A percentile compares a stretch with the other conserved stretches of the same genome.
These are phyloP conservation scores for Aspergillus wentii DNA, from an alignment of 495 filamentous ascomycete species.

Conservation along the genomic window DNA sequence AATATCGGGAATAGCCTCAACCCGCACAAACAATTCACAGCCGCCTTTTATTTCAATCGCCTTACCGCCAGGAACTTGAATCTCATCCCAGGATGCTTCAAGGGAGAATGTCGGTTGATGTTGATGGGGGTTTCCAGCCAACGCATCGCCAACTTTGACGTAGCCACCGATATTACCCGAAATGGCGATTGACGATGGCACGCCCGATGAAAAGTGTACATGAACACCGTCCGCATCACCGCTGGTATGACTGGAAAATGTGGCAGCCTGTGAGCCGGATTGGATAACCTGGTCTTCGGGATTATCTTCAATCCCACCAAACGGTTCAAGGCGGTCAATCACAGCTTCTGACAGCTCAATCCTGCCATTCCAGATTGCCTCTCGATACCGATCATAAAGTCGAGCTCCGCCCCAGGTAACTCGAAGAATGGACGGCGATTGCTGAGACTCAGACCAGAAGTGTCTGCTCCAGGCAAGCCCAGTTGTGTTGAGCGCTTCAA, in stretches of 20 bases:
- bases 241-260: slow-evolving; percentile 22
- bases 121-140: slow-evolving; percentile 19
- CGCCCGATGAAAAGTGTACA: slow-evolving; percentile 19
- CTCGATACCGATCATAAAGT: slow-evolving; percentile 18
- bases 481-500: slow-evolving; percentile 18
- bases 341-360: slow-evolving; percentile 5
- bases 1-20: slow-evolving; percentile 15
- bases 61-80: slow-evolving; percentile 9
- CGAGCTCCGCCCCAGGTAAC: slow-evolving; percentile 18
- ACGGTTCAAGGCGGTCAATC: slow-evolving; percentile 1
- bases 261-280: neutral
- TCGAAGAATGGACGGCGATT: slow-evolving; percentile 6
- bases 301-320: slow-evolving; percentile 14
- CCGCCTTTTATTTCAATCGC: slow-evolving; percentile 14
- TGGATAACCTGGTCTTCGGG: slow-evolving; percentile 13
- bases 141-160: slow-evolving; percentile 22
- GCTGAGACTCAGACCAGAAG: slow-evolving; percentile 13
- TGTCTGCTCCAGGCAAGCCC: slow-evolving; percentile 10
- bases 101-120: slow-evolving; percentile 17
- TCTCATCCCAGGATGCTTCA: slow-evolving; percentile 14
- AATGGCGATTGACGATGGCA: slow-evolving; percentile 6
- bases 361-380: slow-evolving; percentile 16
- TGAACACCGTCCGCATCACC: slow-evolving; percentile 19
- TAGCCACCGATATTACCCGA: slow-evolving; percentile 22
- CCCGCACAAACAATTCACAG: slow-evolving; percentile 16